A percentile compares a stretch with the other conserved stretches of the same genome.
phyloP scores from a whole-genome alignment of 345 rosid species.

The Hibiscus mutabilis region DNA sequence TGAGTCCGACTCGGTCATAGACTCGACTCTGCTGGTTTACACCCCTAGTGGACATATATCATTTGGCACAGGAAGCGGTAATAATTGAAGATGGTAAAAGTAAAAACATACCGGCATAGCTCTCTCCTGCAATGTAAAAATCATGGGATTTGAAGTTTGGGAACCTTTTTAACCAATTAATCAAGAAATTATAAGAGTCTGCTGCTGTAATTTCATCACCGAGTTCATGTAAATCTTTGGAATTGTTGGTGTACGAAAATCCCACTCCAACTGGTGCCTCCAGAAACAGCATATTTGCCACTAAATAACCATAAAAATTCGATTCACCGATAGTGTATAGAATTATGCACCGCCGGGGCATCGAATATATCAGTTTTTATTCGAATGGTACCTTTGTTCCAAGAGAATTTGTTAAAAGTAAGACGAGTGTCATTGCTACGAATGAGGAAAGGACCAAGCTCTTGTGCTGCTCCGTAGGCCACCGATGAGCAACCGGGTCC shows the following conservation, averaged over 20 bases:
- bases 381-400: constrained; percentile 53
- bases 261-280: constrained; percentile 88
- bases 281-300: constrained; percentile 67
- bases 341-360: no score
- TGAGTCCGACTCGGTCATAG: no score
- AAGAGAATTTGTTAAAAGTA: constrained; percentile 41
- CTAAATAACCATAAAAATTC: constrained; percentile 19
- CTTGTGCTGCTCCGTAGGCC: constrained; percentile 70
- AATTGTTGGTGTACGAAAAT: constrained; percentile 64
- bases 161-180: constrained; percentile 62
- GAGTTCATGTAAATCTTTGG: constrained; percentile 35
- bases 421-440: constrained; percentile 30
- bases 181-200: constrained; percentile 52
- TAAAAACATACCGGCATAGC: constrained; percentile 55
- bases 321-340: no score
- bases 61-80: background rate
- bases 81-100: background rate
- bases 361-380: no score
- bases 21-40: no score
- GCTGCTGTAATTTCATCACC: constrained; percentile 50
- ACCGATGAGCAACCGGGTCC: constrained; percentile 91
- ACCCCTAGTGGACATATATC: no score
- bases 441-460: constrained; percentile 67
- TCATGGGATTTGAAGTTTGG: constrained; percentile 53
- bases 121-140: constrained; percentile 71